A percentile compares a stretch with the other conserved stretches of the same genome.
phyloP scores from a whole-genome alignment of 768 basidiomycete genomes.

The Boletus reticulatus region DNA sequence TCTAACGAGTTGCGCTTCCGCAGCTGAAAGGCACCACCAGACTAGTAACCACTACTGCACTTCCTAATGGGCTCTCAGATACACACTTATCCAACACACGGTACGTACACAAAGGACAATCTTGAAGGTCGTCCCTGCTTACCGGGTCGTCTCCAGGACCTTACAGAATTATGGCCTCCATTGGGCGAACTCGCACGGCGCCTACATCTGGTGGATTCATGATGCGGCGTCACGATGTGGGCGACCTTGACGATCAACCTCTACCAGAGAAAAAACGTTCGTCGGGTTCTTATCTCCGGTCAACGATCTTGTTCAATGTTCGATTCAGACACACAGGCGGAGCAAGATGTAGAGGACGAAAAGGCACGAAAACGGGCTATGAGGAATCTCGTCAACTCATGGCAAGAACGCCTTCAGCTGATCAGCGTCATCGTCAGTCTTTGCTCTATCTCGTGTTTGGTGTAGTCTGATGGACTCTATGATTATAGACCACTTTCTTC shows the following conservation, averaged over 20 bases:
- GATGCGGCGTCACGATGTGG: conserved; percentile 2
- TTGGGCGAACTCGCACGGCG: conserved; percentile 9
- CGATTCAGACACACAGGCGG: conserved; percentile 41
- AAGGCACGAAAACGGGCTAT: conserved; percentile 42
- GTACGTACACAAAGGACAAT: conserved; percentile 3
- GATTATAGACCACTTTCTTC: conserved; percentile 56
- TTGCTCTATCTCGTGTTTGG: neutral
- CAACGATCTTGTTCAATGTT: neutral
- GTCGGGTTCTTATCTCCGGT: neutral
- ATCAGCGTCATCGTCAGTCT: conserved; percentile 55
- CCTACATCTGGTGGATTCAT: conserved; percentile 18
- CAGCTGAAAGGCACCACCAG: neutral
- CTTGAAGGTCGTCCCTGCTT: neutral
- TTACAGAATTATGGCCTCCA: conserved; percentile 5
- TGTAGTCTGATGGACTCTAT: neutral
- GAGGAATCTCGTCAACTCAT: conserved; percentile 52
- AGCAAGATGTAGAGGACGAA: conserved; percentile 50
- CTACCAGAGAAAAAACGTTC: conserved; percentile 15
- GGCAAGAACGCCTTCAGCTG: conserved; percentile 62
- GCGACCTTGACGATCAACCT: conserved; percentile 2
- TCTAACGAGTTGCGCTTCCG: neutral
- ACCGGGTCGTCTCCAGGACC: conserved; percentile 2
- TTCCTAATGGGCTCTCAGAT: no score
- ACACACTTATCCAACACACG: neutral
- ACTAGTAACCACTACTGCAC: neutral